Percentiles rank a stretch among this genome's conserved stretches.
These are phyloP conservation scores for Malbranchea zuffiana DNA, from an alignment of 2,329 filamentous ascomycete genomes.

Conservation along the genomic window DNA sequence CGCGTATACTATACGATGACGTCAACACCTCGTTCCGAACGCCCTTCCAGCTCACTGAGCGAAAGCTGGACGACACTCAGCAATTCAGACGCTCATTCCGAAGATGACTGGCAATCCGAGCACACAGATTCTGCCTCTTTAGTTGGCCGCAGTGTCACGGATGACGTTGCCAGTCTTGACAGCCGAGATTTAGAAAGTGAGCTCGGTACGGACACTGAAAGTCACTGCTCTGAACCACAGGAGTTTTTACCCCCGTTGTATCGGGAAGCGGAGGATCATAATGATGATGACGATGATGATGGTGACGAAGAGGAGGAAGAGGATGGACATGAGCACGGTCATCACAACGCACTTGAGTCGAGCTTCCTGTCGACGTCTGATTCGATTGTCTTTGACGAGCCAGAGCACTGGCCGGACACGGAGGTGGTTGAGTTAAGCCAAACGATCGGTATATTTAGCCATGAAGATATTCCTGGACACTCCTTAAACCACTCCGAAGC, in stretches of 20 bases:
- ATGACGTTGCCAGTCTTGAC: slow-evolving; percentile 37
- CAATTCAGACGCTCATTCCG: slow-evolving; percentile 34
- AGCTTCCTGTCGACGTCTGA: slow-evolving; percentile 24
- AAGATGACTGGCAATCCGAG: slow-evolving; percentile 36
- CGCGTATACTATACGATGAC: slow-evolving; percentile 10
- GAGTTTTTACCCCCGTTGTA: slow-evolving; percentile 24
- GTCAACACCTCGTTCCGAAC: slow-evolving; percentile 18
- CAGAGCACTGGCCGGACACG: slow-evolving; percentile 29
- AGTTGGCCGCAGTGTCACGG: slow-evolving; percentile 32
- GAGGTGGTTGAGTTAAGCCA: slow-evolving; percentile 34
- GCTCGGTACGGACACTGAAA: slow-evolving; percentile 25
- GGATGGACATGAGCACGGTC: too few species aligned
- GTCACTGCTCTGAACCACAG: slow-evolving; percentile 22
- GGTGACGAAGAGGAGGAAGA: too few species aligned
- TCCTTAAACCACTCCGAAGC: slow-evolving; percentile 10
- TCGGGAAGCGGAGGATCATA: slow-evolving; percentile 17
- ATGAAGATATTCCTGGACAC: slow-evolving; percentile 5
- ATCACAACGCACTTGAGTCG: slow-evolving; percentile 26
- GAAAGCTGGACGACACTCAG: slow-evolving; percentile 39
- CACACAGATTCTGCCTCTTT: slow-evolving; percentile 35
- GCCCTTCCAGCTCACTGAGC: slow-evolving; percentile 26
- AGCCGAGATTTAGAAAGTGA: slow-evolving; percentile 31
- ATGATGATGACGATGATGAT: too few species aligned
- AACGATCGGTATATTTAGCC: slow-evolving; percentile 31
- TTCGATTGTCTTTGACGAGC: slow-evolving; percentile 35